Conservation (phyloP, 2,329 filamentous ascomycete species). For the Whalleya microplaca region DNA sequence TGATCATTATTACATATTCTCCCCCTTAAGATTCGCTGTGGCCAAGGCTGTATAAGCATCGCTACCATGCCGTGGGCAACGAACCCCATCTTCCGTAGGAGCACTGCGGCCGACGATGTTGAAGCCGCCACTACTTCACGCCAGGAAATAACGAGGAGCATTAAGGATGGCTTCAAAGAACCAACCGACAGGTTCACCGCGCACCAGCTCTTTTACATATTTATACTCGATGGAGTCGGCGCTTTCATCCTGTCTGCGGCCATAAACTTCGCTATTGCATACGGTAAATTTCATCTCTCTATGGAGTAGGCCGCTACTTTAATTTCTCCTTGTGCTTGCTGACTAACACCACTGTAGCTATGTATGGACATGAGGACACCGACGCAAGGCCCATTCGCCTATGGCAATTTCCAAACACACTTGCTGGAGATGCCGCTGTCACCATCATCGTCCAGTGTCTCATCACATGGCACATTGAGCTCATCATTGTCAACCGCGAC, state of each 20-base stretch:
- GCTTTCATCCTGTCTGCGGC: slow-evolving; percentile 51
- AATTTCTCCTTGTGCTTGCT: background rate
- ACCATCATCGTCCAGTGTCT: slow-evolving; percentile 56
- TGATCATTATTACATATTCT: background rate
- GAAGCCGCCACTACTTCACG: slow-evolving; percentile 3
- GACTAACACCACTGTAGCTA: slow-evolving; percentile 39
- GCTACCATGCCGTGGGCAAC: slow-evolving; percentile 33
- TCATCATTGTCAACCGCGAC: slow-evolving; percentile 51
- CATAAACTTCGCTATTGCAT: slow-evolving; percentile 57
- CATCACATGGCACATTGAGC: slow-evolving; percentile 56
- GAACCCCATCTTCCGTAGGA: slow-evolving; percentile 27
- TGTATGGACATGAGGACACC: slow-evolving; percentile 49
- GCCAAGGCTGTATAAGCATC: background rate
- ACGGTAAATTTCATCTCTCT: slow-evolving; percentile 42
- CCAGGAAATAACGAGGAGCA: slow-evolving; percentile 4
- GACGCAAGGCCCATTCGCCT: slow-evolving; percentile 46
- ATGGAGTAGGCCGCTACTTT: background rate
- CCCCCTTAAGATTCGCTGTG: background rate
- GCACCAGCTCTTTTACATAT: slow-evolving; percentile 54
- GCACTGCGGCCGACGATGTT: background rate
- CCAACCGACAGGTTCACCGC: slow-evolving; percentile 46
- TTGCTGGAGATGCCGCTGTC: slow-evolving; percentile 53
- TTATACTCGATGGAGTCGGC: slow-evolving; percentile 51
- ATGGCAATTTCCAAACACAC: slow-evolving; percentile 54
- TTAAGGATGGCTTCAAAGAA: slow-evolving; percentile 23